phyloP scores from a whole-genome alignment of 192 early-diverging fungal genomes.

The Gryganskiella cystojenkinii region DNA sequence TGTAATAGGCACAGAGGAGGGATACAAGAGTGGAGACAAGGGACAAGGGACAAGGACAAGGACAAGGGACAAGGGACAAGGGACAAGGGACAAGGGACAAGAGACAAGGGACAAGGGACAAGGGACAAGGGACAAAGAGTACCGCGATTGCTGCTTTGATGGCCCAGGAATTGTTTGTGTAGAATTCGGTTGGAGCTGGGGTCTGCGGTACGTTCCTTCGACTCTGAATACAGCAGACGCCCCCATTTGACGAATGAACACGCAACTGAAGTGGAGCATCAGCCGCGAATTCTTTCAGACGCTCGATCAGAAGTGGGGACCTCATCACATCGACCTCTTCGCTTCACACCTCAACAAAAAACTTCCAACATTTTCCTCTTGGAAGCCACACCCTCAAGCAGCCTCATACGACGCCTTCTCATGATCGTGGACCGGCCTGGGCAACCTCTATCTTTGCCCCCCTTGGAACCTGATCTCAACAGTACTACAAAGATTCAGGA shows the following conservation, averaged over 20 bases:
- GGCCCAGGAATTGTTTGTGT: no score
- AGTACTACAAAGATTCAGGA: constrained; percentile 15
- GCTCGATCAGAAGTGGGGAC: constrained; percentile 32
- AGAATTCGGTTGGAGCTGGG: no score
- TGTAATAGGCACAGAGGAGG: no score
- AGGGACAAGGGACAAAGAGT: no score
- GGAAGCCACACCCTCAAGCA: constrained; percentile 27
- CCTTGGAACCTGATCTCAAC: constrained; percentile 32
- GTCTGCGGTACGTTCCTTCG: constrained; percentile 28
- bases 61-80: no score
- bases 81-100: no score
- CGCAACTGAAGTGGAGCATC: constrained; percentile 44
- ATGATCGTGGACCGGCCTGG: constrained; percentile 15
- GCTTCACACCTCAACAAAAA: constrained; percentile 20
- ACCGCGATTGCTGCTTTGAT: no score
- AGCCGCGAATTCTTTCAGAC: neutral
- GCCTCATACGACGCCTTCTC: constrained; percentile 24
- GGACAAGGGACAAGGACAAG: no score
- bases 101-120: no score
- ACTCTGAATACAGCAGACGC: constrained; percentile 38
- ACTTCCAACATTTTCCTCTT: constrained; percentile 28
- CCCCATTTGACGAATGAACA: constrained; percentile 8
- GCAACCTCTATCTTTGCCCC: constrained; percentile 28
- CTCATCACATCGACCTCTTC: constrained; percentile 38
- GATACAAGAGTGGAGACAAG: no score